Evolutionary conservation across 2,329 filamentous ascomycete genomes (phyloP).

Genomic region (Penicillium sp.): DNA sequence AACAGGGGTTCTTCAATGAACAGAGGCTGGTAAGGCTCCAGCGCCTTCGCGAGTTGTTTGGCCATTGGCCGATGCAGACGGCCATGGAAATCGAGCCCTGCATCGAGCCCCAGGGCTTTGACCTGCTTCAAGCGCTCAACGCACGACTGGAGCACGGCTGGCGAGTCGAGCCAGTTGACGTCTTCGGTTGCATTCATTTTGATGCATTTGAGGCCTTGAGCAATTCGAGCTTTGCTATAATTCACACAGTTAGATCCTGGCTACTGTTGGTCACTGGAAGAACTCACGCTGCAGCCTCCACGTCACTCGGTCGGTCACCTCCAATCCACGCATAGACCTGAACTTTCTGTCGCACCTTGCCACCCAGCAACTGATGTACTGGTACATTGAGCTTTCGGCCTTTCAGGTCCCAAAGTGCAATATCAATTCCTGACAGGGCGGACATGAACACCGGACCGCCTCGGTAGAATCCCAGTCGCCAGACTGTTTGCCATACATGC

Average conservation of each 20-base stretch:
- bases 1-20: conserved; percentile 77
- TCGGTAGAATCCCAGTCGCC: conserved; percentile 72
- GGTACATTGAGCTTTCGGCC: conserved; percentile 65
- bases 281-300: conserved; percentile 57
- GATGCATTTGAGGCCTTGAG: conserved; percentile 49
- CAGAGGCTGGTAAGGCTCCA: conserved; percentile 68
- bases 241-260: background rate
- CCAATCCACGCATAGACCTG: conserved; percentile 80
- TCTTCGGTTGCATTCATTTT: conserved; percentile 84
- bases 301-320: conserved; percentile 69
- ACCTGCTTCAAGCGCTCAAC: conserved; percentile 70
- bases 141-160: conserved; percentile 61
- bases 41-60: conserved; percentile 68
- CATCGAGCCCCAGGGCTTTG: conserved; percentile 70
- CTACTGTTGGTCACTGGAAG: background rate
- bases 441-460: conserved; percentile 81
- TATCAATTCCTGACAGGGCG: conserved; percentile 74
- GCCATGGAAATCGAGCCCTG: conserved; percentile 78
- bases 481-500: conserved; percentile 76
- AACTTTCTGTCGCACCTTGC: conserved; percentile 69
- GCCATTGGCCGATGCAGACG: conserved; percentile 77
- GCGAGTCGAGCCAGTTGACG: conserved; percentile 75
- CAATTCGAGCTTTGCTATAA: conserved; percentile 45
- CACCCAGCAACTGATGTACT: conserved; percentile 72
- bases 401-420: conserved; percentile 81